A percentile compares a stretch with the other conserved stretches of the same genome.
These are phyloP conservation scores for Chiua sp. DNA, from an alignment of 1,284 basidiomycete species.

Conservation along the genomic window DNA sequence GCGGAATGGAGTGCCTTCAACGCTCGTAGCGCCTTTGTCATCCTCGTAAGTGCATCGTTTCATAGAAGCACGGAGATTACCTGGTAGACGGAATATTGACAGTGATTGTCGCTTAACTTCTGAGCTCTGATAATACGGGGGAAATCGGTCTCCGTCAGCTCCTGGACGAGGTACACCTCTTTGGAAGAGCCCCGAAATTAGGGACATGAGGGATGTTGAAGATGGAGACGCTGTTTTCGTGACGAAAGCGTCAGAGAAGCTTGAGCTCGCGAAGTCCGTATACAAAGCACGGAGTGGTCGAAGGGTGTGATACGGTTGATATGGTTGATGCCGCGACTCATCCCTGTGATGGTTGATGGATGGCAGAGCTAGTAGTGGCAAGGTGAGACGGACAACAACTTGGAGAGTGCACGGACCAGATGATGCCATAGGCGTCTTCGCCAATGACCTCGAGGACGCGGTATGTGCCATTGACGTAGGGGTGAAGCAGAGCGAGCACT, in stretches of 20 bases:
- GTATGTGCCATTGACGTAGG: slow-evolving; percentile 60
- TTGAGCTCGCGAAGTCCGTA: slow-evolving; percentile 91
- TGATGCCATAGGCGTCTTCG: slow-evolving; percentile 87
- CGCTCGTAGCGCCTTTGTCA: slow-evolving; percentile 77
- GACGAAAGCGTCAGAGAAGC: slow-evolving; percentile 56
- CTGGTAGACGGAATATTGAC: slow-evolving; percentile 96
- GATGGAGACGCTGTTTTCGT: slow-evolving; percentile 78
- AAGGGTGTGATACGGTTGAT: slow-evolving; percentile 88
- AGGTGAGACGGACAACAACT: slow-evolving; percentile 3
- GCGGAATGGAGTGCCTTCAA: slow-evolving; percentile 94
- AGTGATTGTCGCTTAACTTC: slow-evolving; percentile 87
- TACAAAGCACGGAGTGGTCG: slow-evolving; percentile 89
- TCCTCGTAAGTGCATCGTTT: slow-evolving; percentile 14
- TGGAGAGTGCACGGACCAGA: slow-evolving; percentile 51
- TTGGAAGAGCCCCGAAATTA: slow-evolving; percentile 66
- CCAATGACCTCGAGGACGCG: slow-evolving; percentile 91
- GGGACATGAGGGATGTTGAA: slow-evolving; percentile 76
- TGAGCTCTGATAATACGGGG: slow-evolving; percentile 90
- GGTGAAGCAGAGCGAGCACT: too few species aligned
- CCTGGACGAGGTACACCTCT: slow-evolving; percentile 89
- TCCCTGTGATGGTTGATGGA: slow-evolving; percentile 66
- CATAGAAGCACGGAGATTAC: slow-evolving; percentile 44
- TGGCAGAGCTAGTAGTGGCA: slow-evolving; percentile 57
- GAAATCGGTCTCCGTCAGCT: slow-evolving; percentile 92
- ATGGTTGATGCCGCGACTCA: slow-evolving; percentile 54